Evolutionary conservation across 2,329 filamentous ascomycete species (phyloP), one percentile per base, ranked within the genome.

Genomic region (Decorospora gaudefroyi): DNA sequence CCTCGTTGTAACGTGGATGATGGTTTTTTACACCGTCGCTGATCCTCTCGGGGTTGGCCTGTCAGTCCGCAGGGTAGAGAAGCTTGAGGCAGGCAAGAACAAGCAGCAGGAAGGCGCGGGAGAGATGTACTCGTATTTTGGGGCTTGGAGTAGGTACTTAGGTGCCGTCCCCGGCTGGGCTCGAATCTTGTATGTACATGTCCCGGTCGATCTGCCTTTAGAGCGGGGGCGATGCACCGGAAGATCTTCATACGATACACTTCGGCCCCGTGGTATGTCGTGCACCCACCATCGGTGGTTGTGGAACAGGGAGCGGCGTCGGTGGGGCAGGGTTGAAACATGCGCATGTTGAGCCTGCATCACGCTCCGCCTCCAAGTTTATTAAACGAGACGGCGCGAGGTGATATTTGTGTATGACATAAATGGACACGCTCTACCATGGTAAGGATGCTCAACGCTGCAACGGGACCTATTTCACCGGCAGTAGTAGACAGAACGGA

Each of bases 11-110:
- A 78, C 78, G 0, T 82, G 78, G 79, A 79, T 78, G 2, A 80
- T 82, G 9, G 70, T 81, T 1, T 63, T 83, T 1, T 81, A 78
- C 55, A 82, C 79, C 1, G 67, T 81, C n/a, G 49, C 79, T 9
- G 79, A 79, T 0, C 79, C 79, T 1, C 57, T 82, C 0, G 67
- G 67, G n/a, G 75, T 81, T 9, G 79, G 79, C 0, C 43, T 78
- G 0, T 65, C 78, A 4, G 75, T 80, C 2, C 72, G 68, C 32
- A 61, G 76, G 16, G 73, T 79, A 15, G 75, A 69, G 51, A 64
- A 54, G 46, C 56, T 78, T 9, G 65, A 74, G 42, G 55, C 51
- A 36, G 51, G 45, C 26, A 72, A 72, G 51, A 47, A 59, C 18
- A 56, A 52, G 27, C 39, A 43, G 30, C 48, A 55, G 19, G 65